phyloP scores from a whole-genome alignment of 192 early-diverging fungal genomes.

The Backusella circina region DNA sequence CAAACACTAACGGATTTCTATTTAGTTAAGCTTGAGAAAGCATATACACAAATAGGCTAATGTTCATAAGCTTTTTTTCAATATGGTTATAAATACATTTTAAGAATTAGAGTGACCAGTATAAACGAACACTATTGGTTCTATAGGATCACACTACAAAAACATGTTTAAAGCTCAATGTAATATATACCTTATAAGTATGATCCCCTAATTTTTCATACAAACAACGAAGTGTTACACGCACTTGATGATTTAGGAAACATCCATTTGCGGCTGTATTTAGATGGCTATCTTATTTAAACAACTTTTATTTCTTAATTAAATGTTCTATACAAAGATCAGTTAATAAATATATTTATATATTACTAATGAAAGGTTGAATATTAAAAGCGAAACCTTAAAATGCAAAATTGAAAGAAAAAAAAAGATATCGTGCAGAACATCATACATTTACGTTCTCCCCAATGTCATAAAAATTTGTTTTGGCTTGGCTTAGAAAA shows the following conservation, averaged over 20 bases:
- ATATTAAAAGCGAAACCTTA: too few species aligned
- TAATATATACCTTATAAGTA: not conserved
- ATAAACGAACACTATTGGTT: not conserved
- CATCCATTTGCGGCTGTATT: not conserved
- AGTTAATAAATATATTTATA: not conserved
- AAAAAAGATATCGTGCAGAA: not conserved
- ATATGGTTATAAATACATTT: not conserved
- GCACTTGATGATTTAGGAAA: not conserved
- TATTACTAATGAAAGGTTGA: too few species aligned
- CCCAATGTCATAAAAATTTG: not conserved
- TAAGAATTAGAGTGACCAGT: not conserved
- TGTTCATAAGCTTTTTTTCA: not conserved
- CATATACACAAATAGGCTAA: not conserved
- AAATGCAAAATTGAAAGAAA: not conserved
- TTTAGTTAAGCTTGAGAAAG: not conserved
- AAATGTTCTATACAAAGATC: not conserved
- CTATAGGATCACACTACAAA: not conserved
- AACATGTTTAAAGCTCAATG: not conserved
- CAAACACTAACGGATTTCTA: not conserved
- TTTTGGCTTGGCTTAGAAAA: not conserved
- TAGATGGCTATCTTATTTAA: not conserved
- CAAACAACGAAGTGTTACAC: not conserved
- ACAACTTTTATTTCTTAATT: not conserved
- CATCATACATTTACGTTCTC: not conserved
- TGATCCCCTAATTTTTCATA: not conserved